Percentiles rank a stretch among this genome's conserved stretches.
These are phyloP conservation scores for Lobosporangium transversale DNA, from an alignment of 192 early-diverging fungal species.

Conservation along the genomic window DNA sequence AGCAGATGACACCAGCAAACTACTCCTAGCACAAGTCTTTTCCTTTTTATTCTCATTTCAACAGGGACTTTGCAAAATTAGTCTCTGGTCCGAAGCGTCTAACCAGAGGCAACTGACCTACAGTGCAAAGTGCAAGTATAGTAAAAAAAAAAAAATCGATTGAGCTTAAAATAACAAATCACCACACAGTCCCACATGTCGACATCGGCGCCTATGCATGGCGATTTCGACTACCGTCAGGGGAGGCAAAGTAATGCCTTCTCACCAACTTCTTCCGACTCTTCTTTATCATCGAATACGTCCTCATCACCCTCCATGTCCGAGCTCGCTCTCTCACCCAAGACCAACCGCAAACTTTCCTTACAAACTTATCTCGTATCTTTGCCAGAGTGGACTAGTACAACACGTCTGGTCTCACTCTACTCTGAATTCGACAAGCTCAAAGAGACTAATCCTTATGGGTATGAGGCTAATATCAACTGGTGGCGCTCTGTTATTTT, in stretches of 20 bases:
- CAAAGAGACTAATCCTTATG: constrained; percentile 53
- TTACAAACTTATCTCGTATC: constrained; percentile 31
- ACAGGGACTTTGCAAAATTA: too few species aligned
- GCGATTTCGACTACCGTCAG: constrained; percentile 11
- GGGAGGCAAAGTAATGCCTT: constrained; percentile 3
- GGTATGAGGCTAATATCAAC: constrained; percentile 52
- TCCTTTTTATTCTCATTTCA: too few species aligned
- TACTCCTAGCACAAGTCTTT: too few species aligned
- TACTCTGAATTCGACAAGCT: constrained; percentile 58
- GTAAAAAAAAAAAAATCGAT: constrained; percentile 1
- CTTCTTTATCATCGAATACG: constrained; percentile 3
- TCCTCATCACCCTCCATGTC: constrained; percentile 5
- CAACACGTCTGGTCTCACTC: constrained; percentile 48
- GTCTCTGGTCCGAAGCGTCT: too few species aligned
- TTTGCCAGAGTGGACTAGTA: constrained; percentile 34
- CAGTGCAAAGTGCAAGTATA: too few species aligned
- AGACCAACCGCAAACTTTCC: constrained; percentile 18
- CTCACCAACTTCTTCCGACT: neutral
- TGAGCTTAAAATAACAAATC: neutral
- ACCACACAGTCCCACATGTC: neutral
- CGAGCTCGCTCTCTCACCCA: constrained; percentile 14
- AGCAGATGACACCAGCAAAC: too few species aligned
- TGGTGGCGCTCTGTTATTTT: constrained; percentile 56
- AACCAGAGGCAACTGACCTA: too few species aligned
- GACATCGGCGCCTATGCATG: constrained; percentile 5